These are phyloP conservation scores for Xerocomellus chrysenteron DNA, from an alignment of 768 basidiomycete species.

Conservation along the genomic window DNA sequence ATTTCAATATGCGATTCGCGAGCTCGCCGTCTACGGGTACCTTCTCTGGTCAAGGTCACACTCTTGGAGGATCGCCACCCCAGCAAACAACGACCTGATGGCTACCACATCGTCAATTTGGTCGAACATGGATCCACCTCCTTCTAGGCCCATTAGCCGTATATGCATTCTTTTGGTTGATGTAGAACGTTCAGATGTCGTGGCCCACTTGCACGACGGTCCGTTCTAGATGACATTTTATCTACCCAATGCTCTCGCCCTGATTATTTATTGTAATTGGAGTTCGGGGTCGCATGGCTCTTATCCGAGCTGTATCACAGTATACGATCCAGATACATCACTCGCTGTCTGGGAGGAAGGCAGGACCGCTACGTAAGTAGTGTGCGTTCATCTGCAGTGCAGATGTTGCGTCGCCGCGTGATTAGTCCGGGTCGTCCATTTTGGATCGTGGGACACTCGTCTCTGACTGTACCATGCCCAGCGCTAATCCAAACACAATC, in stretches of 20 bases:
- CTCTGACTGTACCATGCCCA: too few species aligned
- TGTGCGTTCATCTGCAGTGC: too few species aligned
- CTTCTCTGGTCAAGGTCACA: slow-evolving; percentile 75
- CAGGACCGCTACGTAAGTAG: too few species aligned
- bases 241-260: not conserved
- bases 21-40: slow-evolving; percentile 38
- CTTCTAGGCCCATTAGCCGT: slow-evolving; percentile 59
- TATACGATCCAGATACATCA: not conserved
- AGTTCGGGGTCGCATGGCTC: not conserved
- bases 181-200: slow-evolving; percentile 13
- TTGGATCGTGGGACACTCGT: too few species aligned
- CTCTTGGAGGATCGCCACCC: slow-evolving; percentile 53
- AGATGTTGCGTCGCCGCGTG: too few species aligned
- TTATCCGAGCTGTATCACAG: not conserved
- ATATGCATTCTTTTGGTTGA: slow-evolving; percentile 57
- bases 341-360: too few species aligned
- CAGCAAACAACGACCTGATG: slow-evolving; percentile 33
- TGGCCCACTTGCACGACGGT: not conserved
- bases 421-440: too few species aligned
- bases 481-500: slow-evolving; percentile 73
- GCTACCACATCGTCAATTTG: slow-evolving; percentile 38
- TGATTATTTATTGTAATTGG: not conserved
- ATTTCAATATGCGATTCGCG: slow-evolving; percentile 60
- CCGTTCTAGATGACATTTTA: not conserved
- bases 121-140: slow-evolving; percentile 60